These are phyloP conservation scores for Novymonas esmeraldas DNA, from an alignment of 208 protist genomes.

Conservation along the genomic window DNA sequence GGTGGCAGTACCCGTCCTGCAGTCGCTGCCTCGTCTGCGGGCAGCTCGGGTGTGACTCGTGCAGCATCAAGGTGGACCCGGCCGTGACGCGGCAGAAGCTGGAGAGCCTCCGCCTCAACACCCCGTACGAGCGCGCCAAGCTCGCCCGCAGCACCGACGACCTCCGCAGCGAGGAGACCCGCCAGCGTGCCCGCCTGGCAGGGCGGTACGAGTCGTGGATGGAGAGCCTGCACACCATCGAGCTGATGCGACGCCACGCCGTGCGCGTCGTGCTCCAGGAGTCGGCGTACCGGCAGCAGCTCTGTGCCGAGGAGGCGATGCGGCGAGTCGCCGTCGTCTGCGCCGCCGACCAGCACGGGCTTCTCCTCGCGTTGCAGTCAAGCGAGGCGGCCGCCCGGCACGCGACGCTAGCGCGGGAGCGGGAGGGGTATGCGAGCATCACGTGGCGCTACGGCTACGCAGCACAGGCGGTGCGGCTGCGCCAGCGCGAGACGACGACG, in stretches of 20 bases:
- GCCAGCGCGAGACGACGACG: constrained; percentile 29
- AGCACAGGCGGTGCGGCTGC: constrained; percentile 8
- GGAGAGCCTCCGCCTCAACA: constrained; percentile 68
- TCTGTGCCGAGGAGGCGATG: constrained; percentile 29
- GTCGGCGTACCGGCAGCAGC: constrained; percentile 25
- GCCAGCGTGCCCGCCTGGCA: constrained; percentile 44
- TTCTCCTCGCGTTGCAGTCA: constrained; percentile 33
- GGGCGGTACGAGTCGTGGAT: constrained; percentile 38
- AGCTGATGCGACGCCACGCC: constrained; percentile 24
- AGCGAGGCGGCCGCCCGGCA: constrained; percentile 59
- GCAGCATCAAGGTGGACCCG: constrained; percentile 50
- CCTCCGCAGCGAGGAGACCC: constrained; percentile 47
- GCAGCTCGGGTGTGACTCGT: constrained; percentile 52
- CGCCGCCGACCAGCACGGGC: constrained; percentile 30
- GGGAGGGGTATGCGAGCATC: constrained; percentile 12
- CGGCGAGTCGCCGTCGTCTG: constrained; percentile 15
- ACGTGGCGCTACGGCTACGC: constrained; percentile 1
- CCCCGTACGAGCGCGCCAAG: constrained; percentile 80
- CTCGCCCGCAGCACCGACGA: constrained; percentile 54
- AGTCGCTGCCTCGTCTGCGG: constrained; percentile 76
- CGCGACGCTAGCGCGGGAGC: constrained; percentile 33
- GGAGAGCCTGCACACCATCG: constrained; percentile 25
- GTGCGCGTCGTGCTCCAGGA: constrained; percentile 39
- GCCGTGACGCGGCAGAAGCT: constrained; percentile 51
- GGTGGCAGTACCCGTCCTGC: constrained; percentile 74